A percentile compares a stretch with the other conserved stretches of the same genome.
These are phyloP conservation scores for Verticillium zaregamsianum DNA, from an alignment of 2,329 filamentous ascomycete genomes.

Conservation along the genomic window DNA sequence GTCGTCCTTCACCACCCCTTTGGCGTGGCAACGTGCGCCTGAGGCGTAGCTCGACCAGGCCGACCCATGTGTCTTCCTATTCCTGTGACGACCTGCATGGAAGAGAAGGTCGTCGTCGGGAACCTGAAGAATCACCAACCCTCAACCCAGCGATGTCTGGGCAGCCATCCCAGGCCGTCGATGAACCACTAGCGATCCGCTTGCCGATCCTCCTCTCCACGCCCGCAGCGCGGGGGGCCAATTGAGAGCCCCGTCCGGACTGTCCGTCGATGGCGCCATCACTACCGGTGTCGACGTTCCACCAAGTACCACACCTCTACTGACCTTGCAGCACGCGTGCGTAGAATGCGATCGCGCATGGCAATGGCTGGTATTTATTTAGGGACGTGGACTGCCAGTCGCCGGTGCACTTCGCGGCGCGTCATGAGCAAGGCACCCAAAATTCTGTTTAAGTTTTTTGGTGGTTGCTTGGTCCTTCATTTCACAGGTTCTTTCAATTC, in stretches of 20 bases:
- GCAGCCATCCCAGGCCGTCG: not conserved
- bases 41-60: too few species aligned
- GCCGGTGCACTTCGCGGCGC: not conserved
- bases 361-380: not conserved
- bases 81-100: too few species aligned
- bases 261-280: constrained; percentile 3
- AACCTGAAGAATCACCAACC: not conserved
- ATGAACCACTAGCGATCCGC: not conserved
- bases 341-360: not conserved
- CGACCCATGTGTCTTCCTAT: too few species aligned
- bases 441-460: too few species aligned
- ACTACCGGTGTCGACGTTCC: not conserved
- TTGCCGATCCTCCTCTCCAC: not conserved
- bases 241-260: not conserved
- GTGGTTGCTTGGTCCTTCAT: not conserved
- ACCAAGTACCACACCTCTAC: not conserved
- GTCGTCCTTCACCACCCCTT: too few species aligned
- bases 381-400: not conserved
- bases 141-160: not conserved
- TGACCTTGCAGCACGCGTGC: not conserved
- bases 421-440: not conserved
- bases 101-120: not conserved
- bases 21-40: too few species aligned
- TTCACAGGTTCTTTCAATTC: not conserved
- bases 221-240: not conserved